Evolutionary conservation across 495 filamentous ascomycete species (phyloP).

Genomic region (Penicillium steckii): DNA sequence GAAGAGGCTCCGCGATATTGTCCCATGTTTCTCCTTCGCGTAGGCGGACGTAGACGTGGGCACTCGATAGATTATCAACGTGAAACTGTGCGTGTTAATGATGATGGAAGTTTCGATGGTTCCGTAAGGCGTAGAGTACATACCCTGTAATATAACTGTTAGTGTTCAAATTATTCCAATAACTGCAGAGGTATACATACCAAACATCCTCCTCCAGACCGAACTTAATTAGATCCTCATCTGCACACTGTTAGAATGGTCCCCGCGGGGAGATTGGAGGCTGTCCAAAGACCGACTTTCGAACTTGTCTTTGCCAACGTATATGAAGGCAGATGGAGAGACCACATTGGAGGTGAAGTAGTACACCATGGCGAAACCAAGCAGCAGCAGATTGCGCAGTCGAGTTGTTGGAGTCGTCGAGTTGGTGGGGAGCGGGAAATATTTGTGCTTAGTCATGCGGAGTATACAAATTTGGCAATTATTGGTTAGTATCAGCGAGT

Average conservation of each 20-base stretch:
- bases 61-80: slow-evolving; percentile 94
- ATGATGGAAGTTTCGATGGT: no score
- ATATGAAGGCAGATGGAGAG: slow-evolving; percentile 77
- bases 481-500: no score
- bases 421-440: no score
- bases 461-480: no score
- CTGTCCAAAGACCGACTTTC: slow-evolving; percentile 70
- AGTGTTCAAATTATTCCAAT: no score
- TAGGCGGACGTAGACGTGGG: slow-evolving; percentile 91
- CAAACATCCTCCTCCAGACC: slow-evolving; percentile 95
- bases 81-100: no score
- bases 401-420: no score
- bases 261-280: slow-evolving; percentile 6
- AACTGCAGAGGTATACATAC: slow-evolving; percentile 47
- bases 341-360: slow-evolving; percentile 88
- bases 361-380: slow-evolving; percentile 74
- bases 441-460: no score
- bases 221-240: slow-evolving; percentile 92
- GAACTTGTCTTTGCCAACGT: slow-evolving; percentile 98
- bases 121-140: no score
- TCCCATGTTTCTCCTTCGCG: slow-evolving; percentile 85
- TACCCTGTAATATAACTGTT: no score
- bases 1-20: slow-evolving; percentile 66
- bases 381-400: no score
- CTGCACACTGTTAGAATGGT: slow-evolving; percentile 47